Percentiles rank a stretch among this genome's conserved stretches.
Evolutionary conservation across 2,329 filamentous ascomycete species (phyloP).

Genomic region (Alternaria gaisen): DNA sequence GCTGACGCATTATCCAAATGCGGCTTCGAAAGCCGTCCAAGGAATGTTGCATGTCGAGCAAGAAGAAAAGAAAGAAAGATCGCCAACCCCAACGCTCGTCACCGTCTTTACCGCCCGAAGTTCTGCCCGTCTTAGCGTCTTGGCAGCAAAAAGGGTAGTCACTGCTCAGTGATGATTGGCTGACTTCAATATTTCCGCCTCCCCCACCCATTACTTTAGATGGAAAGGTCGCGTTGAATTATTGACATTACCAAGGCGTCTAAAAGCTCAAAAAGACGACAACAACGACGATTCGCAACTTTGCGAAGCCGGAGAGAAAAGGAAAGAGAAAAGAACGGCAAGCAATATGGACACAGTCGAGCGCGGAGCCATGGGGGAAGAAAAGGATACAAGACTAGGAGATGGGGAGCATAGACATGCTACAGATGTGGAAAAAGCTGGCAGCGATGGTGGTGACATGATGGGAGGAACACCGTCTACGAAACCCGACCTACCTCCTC

Average conservation of each 20-base stretch:
- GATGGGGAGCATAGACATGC: neutral
- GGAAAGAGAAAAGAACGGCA: neutral
- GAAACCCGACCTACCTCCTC: constrained; percentile 27
- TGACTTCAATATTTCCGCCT: neutral
- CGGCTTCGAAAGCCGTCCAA: neutral
- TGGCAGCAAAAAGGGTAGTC: neutral
- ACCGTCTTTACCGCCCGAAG: neutral
- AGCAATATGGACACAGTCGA: constrained; percentile 28
- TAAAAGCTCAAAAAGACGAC: neutral
- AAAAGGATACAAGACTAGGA: constrained; percentile 1
- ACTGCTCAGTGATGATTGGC: neutral
- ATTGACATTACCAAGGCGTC: neutral
- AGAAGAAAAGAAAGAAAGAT: neutral
- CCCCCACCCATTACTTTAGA: neutral
- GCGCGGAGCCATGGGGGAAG: constrained; percentile 15
- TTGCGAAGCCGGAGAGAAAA: neutral
- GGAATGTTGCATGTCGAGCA: too few species aligned
- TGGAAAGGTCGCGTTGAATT: neutral
- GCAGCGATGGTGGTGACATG: neutral
- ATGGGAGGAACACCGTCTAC: neutral
- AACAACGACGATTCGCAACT: neutral
- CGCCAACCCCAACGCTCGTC: neutral
- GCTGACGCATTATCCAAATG: neutral
- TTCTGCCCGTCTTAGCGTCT: neutral
- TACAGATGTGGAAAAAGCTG: constrained; percentile 22